Conservation (phyloP, 1,284 basidiomycete genomes). For the Pseudozyma hubeiensis region DNA sequence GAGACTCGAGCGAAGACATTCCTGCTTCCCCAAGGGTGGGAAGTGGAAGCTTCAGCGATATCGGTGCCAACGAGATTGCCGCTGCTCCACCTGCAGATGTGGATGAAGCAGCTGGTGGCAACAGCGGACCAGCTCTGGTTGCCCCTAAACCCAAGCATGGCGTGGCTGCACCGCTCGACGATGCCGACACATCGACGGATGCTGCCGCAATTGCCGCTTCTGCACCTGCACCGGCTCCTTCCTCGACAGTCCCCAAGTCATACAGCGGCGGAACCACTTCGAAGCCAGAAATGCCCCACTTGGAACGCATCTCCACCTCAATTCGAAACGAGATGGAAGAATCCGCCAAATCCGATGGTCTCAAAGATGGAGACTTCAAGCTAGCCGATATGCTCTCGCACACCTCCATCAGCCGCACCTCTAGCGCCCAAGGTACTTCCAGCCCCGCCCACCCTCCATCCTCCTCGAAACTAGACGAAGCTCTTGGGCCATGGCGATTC, state of each 20-base stretch:
- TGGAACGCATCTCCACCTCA: constrained; percentile 51
- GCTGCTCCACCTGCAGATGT: constrained; percentile 42
- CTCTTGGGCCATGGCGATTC: constrained; percentile 70
- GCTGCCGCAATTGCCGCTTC: constrained; percentile 10
- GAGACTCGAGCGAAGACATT: constrained; percentile 24
- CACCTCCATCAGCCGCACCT: constrained; percentile 24
- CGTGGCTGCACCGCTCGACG: constrained; percentile 31
- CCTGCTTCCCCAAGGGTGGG: constrained; percentile 35
- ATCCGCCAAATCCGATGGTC: constrained; percentile 59
- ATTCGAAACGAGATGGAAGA: constrained; percentile 57
- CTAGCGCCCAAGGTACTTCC: constrained; percentile 17
- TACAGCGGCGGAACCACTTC: background rate
- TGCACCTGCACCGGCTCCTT: constrained; percentile 22
- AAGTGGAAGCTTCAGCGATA: constrained; percentile 28
- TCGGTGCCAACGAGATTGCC: constrained; percentile 35
- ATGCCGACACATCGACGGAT: constrained; percentile 7
- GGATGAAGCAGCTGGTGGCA: constrained; percentile 8
- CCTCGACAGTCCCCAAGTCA: constrained; percentile 10
- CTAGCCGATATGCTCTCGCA: constrained; percentile 59
- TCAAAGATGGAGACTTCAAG: constrained; percentile 61
- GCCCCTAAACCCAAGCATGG: constrained; percentile 43
- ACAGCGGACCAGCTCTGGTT: constrained; percentile 15
- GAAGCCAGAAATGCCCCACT: constrained; percentile 45
- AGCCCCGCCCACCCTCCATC: background rate
- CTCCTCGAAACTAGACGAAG: constrained; percentile 51